Evolutionary conservation across 169 alveolate species (phyloP), one percentile per base, ranked within the genome.

Genomic region (Plasmodium sp.): DNA sequence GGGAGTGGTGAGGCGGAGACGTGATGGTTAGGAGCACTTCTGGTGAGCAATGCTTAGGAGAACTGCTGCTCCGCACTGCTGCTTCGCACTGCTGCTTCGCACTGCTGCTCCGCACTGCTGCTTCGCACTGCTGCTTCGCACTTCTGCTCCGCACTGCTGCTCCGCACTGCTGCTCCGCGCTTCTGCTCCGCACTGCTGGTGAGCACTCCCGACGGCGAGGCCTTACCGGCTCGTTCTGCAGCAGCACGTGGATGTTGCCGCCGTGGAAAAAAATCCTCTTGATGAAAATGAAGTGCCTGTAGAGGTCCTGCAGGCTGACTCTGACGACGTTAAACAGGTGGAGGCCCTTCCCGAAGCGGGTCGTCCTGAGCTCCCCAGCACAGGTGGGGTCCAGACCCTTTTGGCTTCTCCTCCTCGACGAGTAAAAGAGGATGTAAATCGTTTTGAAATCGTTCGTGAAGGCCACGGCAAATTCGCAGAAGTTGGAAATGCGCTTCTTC

Each of bases 361-460:
- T 67, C n/a, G 84, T 85, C 43, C 43, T 27, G 0, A 85, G 36
- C 2, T 85, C 81, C 9, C 33, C 39, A 4, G 36, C 41, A n/a
- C 27, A 16, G 22, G n/a, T n/a, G 18, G 22, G 62, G 48, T 83
- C 33, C 2, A 34, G 4, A n/a, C 5, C 33, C 1, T 75, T 27
- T n/a, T 41, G 75, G 1, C 41, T 31, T 54, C 45, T 75, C n/a
- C 71, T 54, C 71, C 79, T 85, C 6, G 93, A 75, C 3, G 93
- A 75, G 58, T 85, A 85, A 51, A 85, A 58, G 39, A 85, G 22
- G 4, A 84, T 45, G 18, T 85, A 85, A 33, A 85, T 18, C 14
- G 85, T 74, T 85, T 85, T 85, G 62, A 85, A 85, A 22, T 85
- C 81, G 54, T 54, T 48, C 9, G 93, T 75, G 80, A 85, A 85